Percentiles rank a stretch among this genome's conserved stretches.
Conservation (phyloP, 2,329 filamentous ascomycete species). For the Scytalidium sp. region DNA sequence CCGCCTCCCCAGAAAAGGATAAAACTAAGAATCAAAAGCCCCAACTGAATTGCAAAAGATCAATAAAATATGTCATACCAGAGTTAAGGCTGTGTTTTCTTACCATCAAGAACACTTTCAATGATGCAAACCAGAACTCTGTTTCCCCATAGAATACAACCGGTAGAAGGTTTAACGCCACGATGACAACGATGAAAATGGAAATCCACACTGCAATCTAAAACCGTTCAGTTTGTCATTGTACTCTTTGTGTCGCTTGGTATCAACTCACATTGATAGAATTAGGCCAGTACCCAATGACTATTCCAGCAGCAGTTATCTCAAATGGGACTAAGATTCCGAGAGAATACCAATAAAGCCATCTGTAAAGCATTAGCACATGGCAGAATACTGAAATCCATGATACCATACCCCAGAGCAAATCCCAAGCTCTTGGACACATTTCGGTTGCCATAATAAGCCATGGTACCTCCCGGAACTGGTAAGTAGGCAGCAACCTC, state of each 20-base stretch:
- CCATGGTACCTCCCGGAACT: conserved; percentile 49
- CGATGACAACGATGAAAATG: conserved; percentile 35
- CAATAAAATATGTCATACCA: conserved; percentile 2
- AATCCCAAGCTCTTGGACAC: conserved; percentile 41
- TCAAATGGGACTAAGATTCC: conserved; percentile 35
- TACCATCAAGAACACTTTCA: conserved; percentile 29
- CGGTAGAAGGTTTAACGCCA: conserved; percentile 38
- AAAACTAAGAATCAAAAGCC: conserved; percentile 25
- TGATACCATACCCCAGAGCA: conserved; percentile 35
- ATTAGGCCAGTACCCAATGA: conserved; percentile 41
- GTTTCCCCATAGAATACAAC: conserved; percentile 58
- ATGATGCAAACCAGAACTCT: conserved; percentile 47
- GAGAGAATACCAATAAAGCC: conserved; percentile 31
- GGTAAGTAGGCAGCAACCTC: conserved; percentile 63
- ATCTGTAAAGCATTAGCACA: not conserved
- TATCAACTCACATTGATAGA: conserved; percentile 26
- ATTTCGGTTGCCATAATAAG: conserved; percentile 43
- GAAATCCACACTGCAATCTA: conserved; percentile 37
- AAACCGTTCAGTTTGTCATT: not conserved
- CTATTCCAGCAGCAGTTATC: conserved; percentile 37
- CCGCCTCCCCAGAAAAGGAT: conserved; percentile 33
- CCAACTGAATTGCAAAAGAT: not conserved
- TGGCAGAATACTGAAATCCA: conserved; percentile 14
- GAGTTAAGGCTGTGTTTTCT: conserved; percentile 8
- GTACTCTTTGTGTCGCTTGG: no score